Evolutionary conservation across 495 filamentous ascomycete species (phyloP).

Genomic region (Thermothielavioides terrestris): DNA sequence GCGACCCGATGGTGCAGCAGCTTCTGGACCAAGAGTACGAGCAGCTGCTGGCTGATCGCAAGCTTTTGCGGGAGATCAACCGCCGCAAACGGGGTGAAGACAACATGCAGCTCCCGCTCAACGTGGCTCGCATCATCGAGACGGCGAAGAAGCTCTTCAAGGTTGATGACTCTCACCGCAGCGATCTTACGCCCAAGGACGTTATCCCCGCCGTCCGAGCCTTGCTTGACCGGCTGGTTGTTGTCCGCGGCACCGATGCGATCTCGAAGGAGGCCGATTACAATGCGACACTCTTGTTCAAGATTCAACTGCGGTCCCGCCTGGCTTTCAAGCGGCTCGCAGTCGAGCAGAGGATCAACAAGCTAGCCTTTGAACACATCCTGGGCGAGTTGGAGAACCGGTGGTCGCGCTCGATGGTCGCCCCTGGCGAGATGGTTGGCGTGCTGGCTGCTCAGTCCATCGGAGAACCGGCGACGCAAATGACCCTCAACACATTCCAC

Average conservation of each 20-base stretch:
- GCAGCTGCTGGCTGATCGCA: slow-evolving; percentile 61
- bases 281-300: slow-evolving; percentile 82
- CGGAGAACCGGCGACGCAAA: slow-evolving; percentile 97
- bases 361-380: slow-evolving; percentile 86
- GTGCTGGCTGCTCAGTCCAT: slow-evolving; percentile 97
- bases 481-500: slow-evolving; percentile 99
- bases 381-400: slow-evolving; percentile 83
- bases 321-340: slow-evolving; percentile 88
- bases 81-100: slow-evolving; percentile 51
- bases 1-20: slow-evolving; percentile 75
- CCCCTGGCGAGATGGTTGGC: slow-evolving; percentile 96
- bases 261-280: slow-evolving; percentile 80
- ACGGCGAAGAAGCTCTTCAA: slow-evolving; percentile 83
- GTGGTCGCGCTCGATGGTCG: slow-evolving; percentile 71
- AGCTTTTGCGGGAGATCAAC: slow-evolving; percentile 58
- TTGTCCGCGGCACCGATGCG: slow-evolving; percentile 75
- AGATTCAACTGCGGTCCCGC: slow-evolving; percentile 79
- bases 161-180: slow-evolving; percentile 72
- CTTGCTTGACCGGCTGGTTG: slow-evolving; percentile 64
- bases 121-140: slow-evolving; percentile 82
- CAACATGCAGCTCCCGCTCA: slow-evolving; percentile 82
- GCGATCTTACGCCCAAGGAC: slow-evolving; percentile 82
- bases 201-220: slow-evolving; percentile 74
- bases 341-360: slow-evolving; percentile 73
- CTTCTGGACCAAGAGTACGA: slow-evolving; percentile 87